These are phyloP conservation scores for Orbilia oligospora DNA, from an alignment of 2,329 filamentous ascomycete species.

Conservation along the genomic window DNA sequence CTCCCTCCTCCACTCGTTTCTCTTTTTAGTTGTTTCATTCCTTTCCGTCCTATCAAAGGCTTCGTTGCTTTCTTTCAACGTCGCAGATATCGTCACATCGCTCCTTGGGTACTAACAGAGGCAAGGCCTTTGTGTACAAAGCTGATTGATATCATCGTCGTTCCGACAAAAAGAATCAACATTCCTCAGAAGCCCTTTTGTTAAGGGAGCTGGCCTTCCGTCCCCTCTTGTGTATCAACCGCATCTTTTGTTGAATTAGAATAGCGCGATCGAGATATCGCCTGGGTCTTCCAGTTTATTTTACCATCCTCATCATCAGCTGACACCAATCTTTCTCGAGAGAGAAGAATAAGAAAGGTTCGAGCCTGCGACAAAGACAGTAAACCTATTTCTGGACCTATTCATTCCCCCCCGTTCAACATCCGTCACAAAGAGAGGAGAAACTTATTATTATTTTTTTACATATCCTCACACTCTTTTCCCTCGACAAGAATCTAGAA, in stretches of 20 bases:
- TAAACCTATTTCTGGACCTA: constrained; percentile 51
- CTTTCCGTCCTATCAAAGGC: constrained; percentile 60
- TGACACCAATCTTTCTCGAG: constrained; percentile 48
- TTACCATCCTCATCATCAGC: constrained; percentile 28
- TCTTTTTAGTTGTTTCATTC: constrained; percentile 61
- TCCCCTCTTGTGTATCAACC: constrained; percentile 42
- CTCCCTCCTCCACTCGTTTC: constrained; percentile 44
- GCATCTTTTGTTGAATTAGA: constrained; percentile 50
- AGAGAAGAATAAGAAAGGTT: constrained; percentile 54
- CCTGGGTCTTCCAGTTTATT: constrained; percentile 36
- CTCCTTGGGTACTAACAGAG: constrained; percentile 52
- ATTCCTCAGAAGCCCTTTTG: constrained; percentile 61
- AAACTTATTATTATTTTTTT: constrained; percentile 47
- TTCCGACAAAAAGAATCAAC: constrained; percentile 51
- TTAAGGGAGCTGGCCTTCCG: constrained; percentile 61
- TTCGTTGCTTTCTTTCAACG: constrained; percentile 61
- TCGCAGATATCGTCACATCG: constrained; percentile 56
- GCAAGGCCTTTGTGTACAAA: constrained; percentile 61
- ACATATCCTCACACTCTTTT: constrained; percentile 60
- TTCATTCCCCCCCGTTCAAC: constrained; percentile 30
- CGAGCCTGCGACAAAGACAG: constrained; percentile 55
- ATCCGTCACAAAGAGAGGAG: constrained; percentile 57
- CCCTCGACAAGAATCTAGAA: constrained; percentile 8
- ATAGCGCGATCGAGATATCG: constrained; percentile 50
- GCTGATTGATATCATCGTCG: constrained; percentile 58